Evolutionary conservation across 208 protist genomes (phyloP).

Genomic region (Crithidia fasciculata): DNA sequence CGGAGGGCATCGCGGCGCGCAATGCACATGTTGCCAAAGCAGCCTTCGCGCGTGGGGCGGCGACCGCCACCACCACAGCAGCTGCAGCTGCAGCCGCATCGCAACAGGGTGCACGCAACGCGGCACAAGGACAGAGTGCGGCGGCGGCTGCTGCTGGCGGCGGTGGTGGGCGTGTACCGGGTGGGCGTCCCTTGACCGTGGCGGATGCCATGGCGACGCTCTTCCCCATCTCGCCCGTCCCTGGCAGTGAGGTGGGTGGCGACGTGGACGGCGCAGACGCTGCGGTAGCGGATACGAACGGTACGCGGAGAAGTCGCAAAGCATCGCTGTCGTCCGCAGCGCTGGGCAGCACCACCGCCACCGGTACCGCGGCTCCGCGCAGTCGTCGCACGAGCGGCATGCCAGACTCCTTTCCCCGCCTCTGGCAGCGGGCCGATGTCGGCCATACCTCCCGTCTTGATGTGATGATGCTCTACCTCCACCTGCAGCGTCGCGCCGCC

Average conservation of each 20-base stretch:
- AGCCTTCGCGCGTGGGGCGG: not conserved
- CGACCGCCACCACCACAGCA: no score
- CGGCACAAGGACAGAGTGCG: not conserved
- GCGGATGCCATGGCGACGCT: slow-evolving; percentile 28
- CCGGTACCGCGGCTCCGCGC: not conserved
- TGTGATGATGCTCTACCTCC: slow-evolving; percentile 75
- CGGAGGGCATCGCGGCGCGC: slow-evolving; percentile 4
- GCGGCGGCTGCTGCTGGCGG: not conserved
- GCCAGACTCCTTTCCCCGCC: not conserved
- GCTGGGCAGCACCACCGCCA: not conserved
- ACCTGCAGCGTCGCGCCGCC: slow-evolving; percentile 66
- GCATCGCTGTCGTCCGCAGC: not conserved
- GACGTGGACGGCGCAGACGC: not conserved
- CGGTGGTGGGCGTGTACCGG: not conserved
- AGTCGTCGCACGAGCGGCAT: not conserved
- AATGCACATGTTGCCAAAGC: slow-evolving; percentile 5
- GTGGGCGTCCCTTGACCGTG: slow-evolving; percentile 15
- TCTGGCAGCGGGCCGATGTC: slow-evolving; percentile 32
- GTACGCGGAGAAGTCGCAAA: not conserved
- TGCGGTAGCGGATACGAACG: not conserved
- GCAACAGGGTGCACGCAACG: not conserved
- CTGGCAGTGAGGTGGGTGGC: not conserved
- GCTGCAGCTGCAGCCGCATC: not conserved
- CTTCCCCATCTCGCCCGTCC: slow-evolving; percentile 14
- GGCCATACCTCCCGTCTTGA: slow-evolving; percentile 72